phyloP scores from a whole-genome alignment of 176 grass and related monocot genomes.

The Paspalum notatum region DNA sequence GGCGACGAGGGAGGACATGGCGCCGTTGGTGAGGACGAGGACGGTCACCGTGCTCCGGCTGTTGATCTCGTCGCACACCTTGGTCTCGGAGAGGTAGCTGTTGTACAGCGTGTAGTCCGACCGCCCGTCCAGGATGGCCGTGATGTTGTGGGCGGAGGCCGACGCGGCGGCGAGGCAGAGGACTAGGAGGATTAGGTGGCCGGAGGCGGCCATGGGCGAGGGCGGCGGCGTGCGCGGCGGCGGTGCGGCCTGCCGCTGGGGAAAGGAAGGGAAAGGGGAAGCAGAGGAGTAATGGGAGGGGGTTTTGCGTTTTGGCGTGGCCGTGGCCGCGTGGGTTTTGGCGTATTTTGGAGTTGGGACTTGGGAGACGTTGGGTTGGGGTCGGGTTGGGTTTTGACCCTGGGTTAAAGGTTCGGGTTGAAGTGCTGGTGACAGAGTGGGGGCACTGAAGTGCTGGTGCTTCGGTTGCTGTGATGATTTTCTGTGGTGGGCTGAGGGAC shows the following conservation, averaged over 20 bases:
- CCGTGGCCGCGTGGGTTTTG: conserved; percentile 29
- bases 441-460: conserved; percentile 13
- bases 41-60: conserved; percentile 72
- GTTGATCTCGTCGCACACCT: conserved; percentile 98
- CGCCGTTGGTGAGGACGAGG: conserved; percentile 87
- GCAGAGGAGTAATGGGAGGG: no score
- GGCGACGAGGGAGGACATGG: conserved; percentile 76
- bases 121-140: conserved; percentile 69
- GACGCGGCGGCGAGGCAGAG: conserved; percentile 14
- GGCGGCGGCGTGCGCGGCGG: background rate
- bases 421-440: conserved; percentile 25
- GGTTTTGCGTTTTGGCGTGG: no score
- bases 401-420: conserved; percentile 43
- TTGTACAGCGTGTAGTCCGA: conserved; percentile 87
- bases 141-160: conserved; percentile 75
- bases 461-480: conserved; percentile 43
- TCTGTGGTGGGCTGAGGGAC: conserved; percentile 8
- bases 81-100: conserved; percentile 89
- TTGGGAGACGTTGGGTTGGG: conserved; percentile 24
- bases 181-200: conserved; percentile 34
- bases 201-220: conserved; percentile 22
- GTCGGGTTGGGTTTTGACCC: conserved; percentile 37
- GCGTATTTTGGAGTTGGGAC: background rate
- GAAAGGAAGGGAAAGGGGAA: no score
- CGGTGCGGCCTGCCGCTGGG: background rate